Conservation (phyloP, 805 yeast genomes). For the Martiniozyma abietophila region DNA sequence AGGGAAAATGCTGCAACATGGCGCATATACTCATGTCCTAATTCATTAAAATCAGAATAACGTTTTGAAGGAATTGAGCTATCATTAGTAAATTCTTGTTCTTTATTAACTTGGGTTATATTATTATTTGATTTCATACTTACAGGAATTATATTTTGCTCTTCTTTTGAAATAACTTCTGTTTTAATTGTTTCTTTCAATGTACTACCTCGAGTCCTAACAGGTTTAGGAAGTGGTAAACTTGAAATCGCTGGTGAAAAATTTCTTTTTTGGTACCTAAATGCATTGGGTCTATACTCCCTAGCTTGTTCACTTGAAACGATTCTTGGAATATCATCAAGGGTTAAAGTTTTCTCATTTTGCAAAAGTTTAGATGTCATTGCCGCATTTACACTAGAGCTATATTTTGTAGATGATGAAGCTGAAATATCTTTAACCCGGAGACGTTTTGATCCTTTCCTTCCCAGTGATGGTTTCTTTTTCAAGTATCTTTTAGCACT, state of each 20-base stretch:
- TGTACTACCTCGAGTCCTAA: conserved; percentile 12
- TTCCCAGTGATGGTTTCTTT: conserved; percentile 12
- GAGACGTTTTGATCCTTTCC: conserved; percentile 24
- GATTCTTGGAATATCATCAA: conserved; percentile 94
- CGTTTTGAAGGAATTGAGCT: conserved; percentile 17
- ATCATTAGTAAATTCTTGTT: not conserved
- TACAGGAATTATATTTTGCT: not conserved
- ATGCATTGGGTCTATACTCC: conserved; percentile 87
- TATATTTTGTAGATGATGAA: not conserved
- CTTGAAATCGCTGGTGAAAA: conserved; percentile 27
- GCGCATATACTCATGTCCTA: conserved; percentile 49
- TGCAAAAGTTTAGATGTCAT: conserved; percentile 57
- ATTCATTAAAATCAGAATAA: conserved; percentile 52
- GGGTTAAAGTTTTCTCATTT: conserved; percentile 76
- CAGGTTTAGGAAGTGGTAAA: conserved; percentile 27
- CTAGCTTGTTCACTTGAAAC: conserved; percentile 96
- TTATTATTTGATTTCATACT: conserved; percentile 1
- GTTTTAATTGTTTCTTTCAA: not conserved
- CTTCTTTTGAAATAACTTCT: conserved; percentile 1
- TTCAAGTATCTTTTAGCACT: conserved; percentile 5
- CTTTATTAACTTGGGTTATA: conserved; percentile 1
- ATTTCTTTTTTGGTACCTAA: conserved; percentile 57
- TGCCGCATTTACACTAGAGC: conserved; percentile 37
- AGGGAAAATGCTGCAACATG: conserved; percentile 51
- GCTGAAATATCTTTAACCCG: conserved; percentile 22